A percentile compares a stretch with the other conserved stretches of the same genome.
Evolutionary conservation across 2,329 filamentous ascomycete species (phyloP).

Genomic region (Monosporascus sp.): DNA sequence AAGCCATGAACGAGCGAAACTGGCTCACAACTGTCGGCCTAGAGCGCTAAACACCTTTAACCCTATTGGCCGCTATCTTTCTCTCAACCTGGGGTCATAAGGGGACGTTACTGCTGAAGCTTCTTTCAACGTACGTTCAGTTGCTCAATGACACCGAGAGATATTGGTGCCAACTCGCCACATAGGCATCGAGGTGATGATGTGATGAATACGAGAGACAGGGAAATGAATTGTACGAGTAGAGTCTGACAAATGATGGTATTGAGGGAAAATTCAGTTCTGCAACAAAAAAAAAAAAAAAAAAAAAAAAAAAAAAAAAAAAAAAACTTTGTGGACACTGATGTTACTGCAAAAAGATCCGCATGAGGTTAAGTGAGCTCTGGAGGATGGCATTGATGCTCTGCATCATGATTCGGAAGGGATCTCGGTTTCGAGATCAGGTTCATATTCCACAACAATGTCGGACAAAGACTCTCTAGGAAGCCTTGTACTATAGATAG

Average conservation of each 20-base stretch:
- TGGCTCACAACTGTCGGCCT: constrained; percentile 16
- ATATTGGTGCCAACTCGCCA: too few relatives aligned
- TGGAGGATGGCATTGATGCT: background rate
- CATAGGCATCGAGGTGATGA: too few relatives aligned
- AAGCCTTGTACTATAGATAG: background rate
- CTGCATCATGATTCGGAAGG: background rate
- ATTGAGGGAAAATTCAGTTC: background rate
- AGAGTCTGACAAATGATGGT: too few relatives aligned
- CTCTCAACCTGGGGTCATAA: background rate
- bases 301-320: background rate
- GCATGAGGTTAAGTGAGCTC: background rate
- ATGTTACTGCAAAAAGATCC: background rate
- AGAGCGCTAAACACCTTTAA: constrained; percentile 5
- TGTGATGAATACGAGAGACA: too few relatives aligned
- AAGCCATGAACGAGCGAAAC: constrained; percentile 20
- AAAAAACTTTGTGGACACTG: background rate
- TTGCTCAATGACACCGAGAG: too few relatives aligned
- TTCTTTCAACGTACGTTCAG: too few relatives aligned
- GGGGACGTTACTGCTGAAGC: background rate
- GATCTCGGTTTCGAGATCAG: background rate
- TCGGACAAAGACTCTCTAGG: background rate
- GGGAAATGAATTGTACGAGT: too few relatives aligned
- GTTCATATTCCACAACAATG: background rate
- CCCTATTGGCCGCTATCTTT: background rate
- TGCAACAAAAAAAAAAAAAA: constrained; percentile 11